Conservation (phyloP, 331 rosid genomes). For the Quercus tomentella region DNA sequence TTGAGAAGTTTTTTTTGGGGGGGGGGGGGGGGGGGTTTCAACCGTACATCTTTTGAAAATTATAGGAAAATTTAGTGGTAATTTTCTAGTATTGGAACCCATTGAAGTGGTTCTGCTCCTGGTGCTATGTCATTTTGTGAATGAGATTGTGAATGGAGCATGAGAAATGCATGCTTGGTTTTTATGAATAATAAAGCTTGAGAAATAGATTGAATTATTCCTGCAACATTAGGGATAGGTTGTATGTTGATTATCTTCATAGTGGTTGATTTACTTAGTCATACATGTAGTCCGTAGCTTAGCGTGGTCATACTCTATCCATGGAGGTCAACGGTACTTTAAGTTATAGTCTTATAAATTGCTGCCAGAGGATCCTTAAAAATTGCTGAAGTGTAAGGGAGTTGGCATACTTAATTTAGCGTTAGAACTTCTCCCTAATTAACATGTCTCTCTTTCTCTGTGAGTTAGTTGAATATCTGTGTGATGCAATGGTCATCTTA, state of each 20-base stretch:
- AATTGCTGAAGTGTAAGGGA: not conserved
- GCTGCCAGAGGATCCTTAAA: not conserved
- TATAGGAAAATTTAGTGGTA: too few relatives aligned
- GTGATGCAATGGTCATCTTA: not conserved
- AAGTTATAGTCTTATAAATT: not conserved
- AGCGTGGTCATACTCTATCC: not conserved
- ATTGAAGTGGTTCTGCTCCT: too few relatives aligned
- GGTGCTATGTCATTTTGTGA: not conserved
- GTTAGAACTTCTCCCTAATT: not conserved
- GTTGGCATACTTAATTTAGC: not conserved
- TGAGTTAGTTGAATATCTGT: not conserved
- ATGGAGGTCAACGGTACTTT: not conserved
- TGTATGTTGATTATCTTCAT: not conserved
- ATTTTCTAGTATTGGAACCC: too few relatives aligned
- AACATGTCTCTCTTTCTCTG: not conserved
- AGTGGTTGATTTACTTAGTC: not conserved
- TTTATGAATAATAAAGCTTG: too few relatives aligned
- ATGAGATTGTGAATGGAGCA: not conserved
- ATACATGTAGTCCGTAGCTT: not conserved
- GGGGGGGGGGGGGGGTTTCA: too few relatives aligned
- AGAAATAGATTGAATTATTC: too few relatives aligned
- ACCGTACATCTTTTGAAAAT: too few relatives aligned
- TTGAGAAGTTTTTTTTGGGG: too few relatives aligned
- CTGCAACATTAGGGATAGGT: not conserved
- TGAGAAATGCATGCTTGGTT: too few relatives aligned